Conservation (phyloP, 2,329 filamentous ascomycete genomes). For the Fusarium sp. region DNA sequence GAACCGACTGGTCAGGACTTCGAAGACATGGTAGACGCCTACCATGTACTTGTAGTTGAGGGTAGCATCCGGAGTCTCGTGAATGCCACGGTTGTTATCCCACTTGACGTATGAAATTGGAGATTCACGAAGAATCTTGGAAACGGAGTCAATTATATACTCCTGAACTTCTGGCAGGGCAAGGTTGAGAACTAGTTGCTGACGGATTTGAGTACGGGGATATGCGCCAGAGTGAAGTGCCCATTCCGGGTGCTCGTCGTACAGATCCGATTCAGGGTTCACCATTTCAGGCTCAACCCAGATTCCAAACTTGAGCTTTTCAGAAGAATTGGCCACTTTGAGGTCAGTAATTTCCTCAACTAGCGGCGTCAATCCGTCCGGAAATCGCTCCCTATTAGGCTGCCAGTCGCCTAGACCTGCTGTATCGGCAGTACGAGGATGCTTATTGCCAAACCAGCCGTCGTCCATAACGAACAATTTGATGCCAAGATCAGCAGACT, state of each 20-base stretch:
- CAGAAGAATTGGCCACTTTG: slow-evolving; percentile 59
- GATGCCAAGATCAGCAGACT: slow-evolving; percentile 70
- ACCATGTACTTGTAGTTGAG: slow-evolving; percentile 72
- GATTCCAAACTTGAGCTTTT: slow-evolving; percentile 70
- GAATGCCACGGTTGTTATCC: slow-evolving; percentile 76
- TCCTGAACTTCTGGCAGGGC: slow-evolving; percentile 73
- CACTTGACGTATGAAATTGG: slow-evolving; percentile 74
- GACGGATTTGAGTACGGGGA: slow-evolving; percentile 66
- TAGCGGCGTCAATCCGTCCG: slow-evolving; percentile 66
- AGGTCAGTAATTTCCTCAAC: slow-evolving; percentile 65
- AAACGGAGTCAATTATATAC: slow-evolving; percentile 69
- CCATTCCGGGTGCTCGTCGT: slow-evolving; percentile 74
- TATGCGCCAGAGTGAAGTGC: slow-evolving; percentile 69
- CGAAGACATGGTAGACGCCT: slow-evolving; percentile 73
- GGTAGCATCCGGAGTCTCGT: slow-evolving; percentile 68
- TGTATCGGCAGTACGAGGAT: slow-evolving; percentile 69
- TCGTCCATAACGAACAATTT: slow-evolving; percentile 75
- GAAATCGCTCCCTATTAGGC: slow-evolving; percentile 70
- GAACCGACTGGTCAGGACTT: slow-evolving; percentile 70
- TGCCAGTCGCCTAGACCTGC: slow-evolving; percentile 75
- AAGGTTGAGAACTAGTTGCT: slow-evolving; percentile 73
- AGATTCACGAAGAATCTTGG: slow-evolving; percentile 65
- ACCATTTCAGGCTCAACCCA: slow-evolving; percentile 80
- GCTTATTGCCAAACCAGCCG: slow-evolving; percentile 73
- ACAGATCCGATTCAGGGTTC: slow-evolving; percentile 71